Evolutionary conservation across 495 filamentous ascomycete species (phyloP), one percentile per base, ranked within the genome.

Genomic region (Aspergillus asperescens): DNA sequence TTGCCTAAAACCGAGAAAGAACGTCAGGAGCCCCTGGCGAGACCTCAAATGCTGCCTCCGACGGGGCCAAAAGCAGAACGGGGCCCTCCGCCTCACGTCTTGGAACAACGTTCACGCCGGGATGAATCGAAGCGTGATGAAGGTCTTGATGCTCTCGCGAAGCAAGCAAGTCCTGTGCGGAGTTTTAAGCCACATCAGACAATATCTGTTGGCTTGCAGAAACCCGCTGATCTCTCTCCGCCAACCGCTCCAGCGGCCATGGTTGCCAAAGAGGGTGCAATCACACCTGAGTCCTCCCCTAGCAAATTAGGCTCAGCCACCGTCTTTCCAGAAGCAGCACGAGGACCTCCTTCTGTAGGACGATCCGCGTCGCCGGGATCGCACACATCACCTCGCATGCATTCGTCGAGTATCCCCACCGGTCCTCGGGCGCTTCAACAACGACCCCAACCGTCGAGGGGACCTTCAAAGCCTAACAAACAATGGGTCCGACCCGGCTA

Each of bases 401-500:
- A 73, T 42, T 71, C 74, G 43, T 77, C 79, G 10, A 72, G 68
- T 25, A 80, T 84, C 22, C 82, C 82, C 10, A 77, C 77, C 0
- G 82, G 80, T 3, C 81, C 81, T 23, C 77, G 82, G 23, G 78
- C 79, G 8, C 71, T 72, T 19, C 76, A 78, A 16, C 66, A 68
- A 42, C 61, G 69, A 23, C 67, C 60, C 22, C 59, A 57, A 28
- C 61, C 63, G 18, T 62, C 63, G 3, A 64, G 71, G 8, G 69
- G 71, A n/a, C 54, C 60, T 29, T 67, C 58, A 31, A 79, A 68
- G 50, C 61, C 48, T 57, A 82, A 76, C 52, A 84, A 83, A 48
- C 80, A 79, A 60, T 86, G 82, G 82, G 75, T 81, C 48, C 83
- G 81, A 42, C 76, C 81, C 5, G 70, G 64, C 15, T 75, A 69